phyloP scores from a whole-genome alignment of 306 rosid species.

The Casuarina cunninghamiana region DNA sequence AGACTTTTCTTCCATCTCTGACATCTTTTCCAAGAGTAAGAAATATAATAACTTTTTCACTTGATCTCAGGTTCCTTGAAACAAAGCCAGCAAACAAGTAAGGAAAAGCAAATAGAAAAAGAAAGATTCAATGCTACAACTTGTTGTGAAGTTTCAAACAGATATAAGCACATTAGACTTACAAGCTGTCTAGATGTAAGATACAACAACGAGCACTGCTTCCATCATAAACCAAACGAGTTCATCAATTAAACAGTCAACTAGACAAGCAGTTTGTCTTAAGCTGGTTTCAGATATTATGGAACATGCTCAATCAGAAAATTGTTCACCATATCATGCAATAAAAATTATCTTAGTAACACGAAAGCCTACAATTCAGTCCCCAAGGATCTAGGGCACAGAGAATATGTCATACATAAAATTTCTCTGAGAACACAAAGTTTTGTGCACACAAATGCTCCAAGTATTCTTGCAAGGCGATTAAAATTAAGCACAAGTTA shows the following conservation, averaged over 20 bases:
- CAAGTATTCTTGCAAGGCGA: too few species aligned
- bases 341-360: background rate
- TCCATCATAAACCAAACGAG: background rate
- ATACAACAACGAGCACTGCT: background rate
- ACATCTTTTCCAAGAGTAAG: constrained; percentile 12
- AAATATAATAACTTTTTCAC: constrained; percentile 7
- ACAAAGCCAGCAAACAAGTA: constrained; percentile 1
- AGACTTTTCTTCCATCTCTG: constrained; percentile 54
- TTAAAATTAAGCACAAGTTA: too few species aligned
- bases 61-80: constrained; percentile 19
- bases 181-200: background rate
- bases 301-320: background rate
- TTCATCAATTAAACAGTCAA: background rate
- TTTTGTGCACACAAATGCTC: too few species aligned
- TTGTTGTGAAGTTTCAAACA: background rate
- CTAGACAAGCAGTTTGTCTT: background rate
- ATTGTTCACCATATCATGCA: background rate
- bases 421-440: too few species aligned
- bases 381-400: too few species aligned
- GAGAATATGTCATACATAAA: too few species aligned
- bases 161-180: background rate
- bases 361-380: too few species aligned
- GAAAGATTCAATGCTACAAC: background rate
- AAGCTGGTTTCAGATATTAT: background rate
- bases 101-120: background rate